These are phyloP conservation scores for Penicillium simplicissimum DNA, from an alignment of 495 filamentous ascomycete species.

Conservation along the genomic window DNA sequence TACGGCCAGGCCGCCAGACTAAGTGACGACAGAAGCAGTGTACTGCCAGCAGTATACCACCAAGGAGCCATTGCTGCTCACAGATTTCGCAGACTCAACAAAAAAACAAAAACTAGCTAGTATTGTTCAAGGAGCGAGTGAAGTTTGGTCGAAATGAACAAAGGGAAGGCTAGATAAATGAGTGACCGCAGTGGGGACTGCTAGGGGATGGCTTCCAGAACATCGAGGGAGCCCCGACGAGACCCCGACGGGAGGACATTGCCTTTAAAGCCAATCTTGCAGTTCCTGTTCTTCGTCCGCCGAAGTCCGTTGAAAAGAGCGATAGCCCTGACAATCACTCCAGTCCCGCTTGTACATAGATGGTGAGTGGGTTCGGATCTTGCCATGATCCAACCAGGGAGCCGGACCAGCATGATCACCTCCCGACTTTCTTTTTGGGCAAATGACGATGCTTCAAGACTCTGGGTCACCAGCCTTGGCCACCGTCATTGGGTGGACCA, in stretches of 20 bases:
- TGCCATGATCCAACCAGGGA: slow-evolving; percentile 12
- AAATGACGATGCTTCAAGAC: neutral
- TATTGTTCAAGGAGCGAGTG: neutral
- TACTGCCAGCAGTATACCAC: slow-evolving; percentile 26
- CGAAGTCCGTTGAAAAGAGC: neutral
- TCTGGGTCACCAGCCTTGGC: slow-evolving; percentile 13
- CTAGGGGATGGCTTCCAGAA: slow-evolving; percentile 5
- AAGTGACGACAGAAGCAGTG: slow-evolving; percentile 29
- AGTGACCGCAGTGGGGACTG: slow-evolving; percentile 14
- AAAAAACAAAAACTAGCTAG: too few relatives aligned
- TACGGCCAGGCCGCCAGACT: slow-evolving; percentile 31
- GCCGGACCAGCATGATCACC: slow-evolving; percentile 2
- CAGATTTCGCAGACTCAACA: too few relatives aligned
- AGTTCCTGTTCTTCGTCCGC: neutral
- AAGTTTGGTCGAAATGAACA: slow-evolving; percentile 1
- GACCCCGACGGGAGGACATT: neutral
- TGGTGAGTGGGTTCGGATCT: slow-evolving; percentile 5
- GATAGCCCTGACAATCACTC: slow-evolving; percentile 24
- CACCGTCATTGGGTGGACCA: slow-evolving; percentile 13
- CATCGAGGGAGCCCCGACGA: neutral
- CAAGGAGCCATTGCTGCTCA: slow-evolving; percentile 14
- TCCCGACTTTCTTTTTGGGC: neutral
- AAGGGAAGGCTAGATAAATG: slow-evolving; percentile 10
- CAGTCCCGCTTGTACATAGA: neutral
- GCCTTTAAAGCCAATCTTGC: neutral